phyloP scores from a whole-genome alignment of 768 basidiomycete species.

The Heimioporus sp. region DNA sequence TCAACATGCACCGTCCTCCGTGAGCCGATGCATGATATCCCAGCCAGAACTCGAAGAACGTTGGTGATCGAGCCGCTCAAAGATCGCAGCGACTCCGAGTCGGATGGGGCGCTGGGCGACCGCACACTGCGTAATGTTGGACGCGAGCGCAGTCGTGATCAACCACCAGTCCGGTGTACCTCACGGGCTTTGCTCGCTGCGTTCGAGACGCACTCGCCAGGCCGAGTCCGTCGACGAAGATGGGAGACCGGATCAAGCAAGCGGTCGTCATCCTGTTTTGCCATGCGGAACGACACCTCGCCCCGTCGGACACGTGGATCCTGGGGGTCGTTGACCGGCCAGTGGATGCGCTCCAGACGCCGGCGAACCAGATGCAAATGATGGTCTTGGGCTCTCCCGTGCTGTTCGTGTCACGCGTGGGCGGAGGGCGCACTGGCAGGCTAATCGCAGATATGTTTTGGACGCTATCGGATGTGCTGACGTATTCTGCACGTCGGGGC shows the following conservation, averaged over 20 bases:
- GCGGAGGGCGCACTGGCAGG: slow-evolving; percentile 35
- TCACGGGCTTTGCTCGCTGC: too few relatives aligned
- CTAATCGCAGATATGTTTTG: slow-evolving; percentile 78
- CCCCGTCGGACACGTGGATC: slow-evolving; percentile 72
- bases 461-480: slow-evolving; percentile 73
- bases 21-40: too few relatives aligned
- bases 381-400: slow-evolving; percentile 95
- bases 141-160: slow-evolving; percentile 47
- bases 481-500: slow-evolving; percentile 94
- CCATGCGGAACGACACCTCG: slow-evolving; percentile 85
- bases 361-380: slow-evolving; percentile 93
- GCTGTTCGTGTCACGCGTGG: slow-evolving; percentile 75
- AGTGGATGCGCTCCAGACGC: slow-evolving; percentile 90
- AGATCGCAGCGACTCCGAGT: too few relatives aligned
- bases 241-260: slow-evolving; percentile 89
- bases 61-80: too few relatives aligned
- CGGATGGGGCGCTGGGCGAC: slow-evolving; percentile 68
- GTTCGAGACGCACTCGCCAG: too few relatives aligned
- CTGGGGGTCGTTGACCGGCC: slow-evolving; percentile 79
- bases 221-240: slow-evolving; percentile 36
- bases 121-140: too few relatives aligned
- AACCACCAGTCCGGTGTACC: too few relatives aligned
- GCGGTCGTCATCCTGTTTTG: slow-evolving; percentile 94
- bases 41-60: too few relatives aligned
- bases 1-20: too few relatives aligned